A percentile compares a stretch with the other conserved stretches of the same genome.
phyloP scores from a whole-genome alignment of 75 land plant genomes.

The Ceratopteris richardii region DNA sequence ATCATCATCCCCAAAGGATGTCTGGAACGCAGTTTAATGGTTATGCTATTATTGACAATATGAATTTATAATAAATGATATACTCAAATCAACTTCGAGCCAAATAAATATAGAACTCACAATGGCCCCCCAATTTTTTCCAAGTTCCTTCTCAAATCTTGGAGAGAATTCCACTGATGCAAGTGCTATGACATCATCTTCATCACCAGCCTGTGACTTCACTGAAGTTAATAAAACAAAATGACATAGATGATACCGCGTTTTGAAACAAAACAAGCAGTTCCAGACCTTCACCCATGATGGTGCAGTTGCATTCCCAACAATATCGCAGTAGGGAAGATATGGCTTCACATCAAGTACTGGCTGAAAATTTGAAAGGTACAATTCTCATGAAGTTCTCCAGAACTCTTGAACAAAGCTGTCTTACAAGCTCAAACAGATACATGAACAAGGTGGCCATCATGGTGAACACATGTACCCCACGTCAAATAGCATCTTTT shows the following conservation, averaged over 20 bases:
- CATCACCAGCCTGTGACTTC: slow-evolving; percentile 22
- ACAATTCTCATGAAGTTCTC: too few relatives aligned
- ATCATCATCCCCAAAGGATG: too few relatives aligned
- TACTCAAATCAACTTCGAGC: too few relatives aligned
- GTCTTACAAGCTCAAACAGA: too few relatives aligned
- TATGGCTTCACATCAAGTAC: slow-evolving; percentile 97
- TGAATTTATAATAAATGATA: too few relatives aligned
- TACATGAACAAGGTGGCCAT: too few relatives aligned
- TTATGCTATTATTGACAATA: too few relatives aligned
- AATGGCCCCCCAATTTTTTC: slow-evolving; percentile 44
- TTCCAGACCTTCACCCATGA: slow-evolving; percentile 73
- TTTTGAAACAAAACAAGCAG: not conserved
- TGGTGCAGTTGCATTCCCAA: slow-evolving; percentile 65
- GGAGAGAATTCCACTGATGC: slow-evolving; percentile 60
- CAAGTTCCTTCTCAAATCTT: slow-evolving; percentile 38
- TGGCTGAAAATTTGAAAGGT: slow-evolving; percentile 68
- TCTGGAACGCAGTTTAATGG: too few relatives aligned
- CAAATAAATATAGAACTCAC: slow-evolving; percentile 41
- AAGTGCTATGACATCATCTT: slow-evolving; percentile 48
- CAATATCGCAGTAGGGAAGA: slow-evolving; percentile 80
- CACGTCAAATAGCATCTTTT: too few relatives aligned
- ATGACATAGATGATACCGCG: not conserved
- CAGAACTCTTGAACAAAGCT: too few relatives aligned
- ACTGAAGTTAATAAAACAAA: not conserved
- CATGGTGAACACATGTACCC: too few relatives aligned